Percentiles rank a stretch among this genome's conserved stretches.
phyloP scores from a whole-genome alignment of 129 eudicot genomes.

The Pseudognaphalium luteoalbum region DNA sequence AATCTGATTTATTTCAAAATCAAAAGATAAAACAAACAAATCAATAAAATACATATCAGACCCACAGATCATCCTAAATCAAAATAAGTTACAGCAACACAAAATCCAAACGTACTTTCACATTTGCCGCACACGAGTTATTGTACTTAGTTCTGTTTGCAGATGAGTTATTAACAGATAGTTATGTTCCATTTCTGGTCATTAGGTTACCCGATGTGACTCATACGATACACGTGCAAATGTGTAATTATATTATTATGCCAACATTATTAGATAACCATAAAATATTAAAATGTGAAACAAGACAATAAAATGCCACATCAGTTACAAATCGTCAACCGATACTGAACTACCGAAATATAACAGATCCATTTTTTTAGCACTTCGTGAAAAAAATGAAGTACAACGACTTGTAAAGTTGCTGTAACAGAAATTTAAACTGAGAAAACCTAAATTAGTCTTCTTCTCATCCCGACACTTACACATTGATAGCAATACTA shows the following conservation, averaged over 20 bases:
- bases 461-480: neutral
- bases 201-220: neutral
- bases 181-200: neutral
- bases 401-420: neutral
- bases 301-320: neutral
- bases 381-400: neutral
- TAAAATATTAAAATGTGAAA: no score
- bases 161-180: neutral
- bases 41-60: neutral
- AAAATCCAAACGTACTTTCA: no score
- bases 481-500: no score
- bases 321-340: neutral
- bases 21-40: no score
- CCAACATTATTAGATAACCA: neutral
- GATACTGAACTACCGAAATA: neutral
- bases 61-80: neutral
- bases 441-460: constrained; percentile 10
- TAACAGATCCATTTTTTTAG: neutral
- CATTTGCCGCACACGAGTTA: neutral
- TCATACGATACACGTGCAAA: neutral
- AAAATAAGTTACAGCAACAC: neutral
- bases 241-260: neutral
- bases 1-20: neutral
- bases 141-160: neutral
- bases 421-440: neutral